Conservation (phyloP, 2,329 filamentous ascomycete species). For the Sphaerulina populicola region DNA sequence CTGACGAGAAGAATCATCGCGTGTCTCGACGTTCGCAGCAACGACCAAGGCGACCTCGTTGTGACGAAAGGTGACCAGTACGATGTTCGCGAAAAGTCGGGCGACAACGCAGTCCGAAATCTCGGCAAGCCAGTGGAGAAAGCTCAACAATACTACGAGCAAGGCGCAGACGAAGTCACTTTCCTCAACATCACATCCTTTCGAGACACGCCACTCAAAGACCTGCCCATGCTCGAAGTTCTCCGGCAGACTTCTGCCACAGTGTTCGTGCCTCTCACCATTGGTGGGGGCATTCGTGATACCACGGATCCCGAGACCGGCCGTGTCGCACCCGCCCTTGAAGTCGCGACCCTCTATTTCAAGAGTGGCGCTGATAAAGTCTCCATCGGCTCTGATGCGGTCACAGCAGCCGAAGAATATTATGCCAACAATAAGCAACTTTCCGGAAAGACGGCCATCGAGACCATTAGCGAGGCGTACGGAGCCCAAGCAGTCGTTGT, state of each 20-base stretch:
- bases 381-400: slow-evolving; percentile 90
- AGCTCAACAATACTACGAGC: slow-evolving; percentile 87
- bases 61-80: slow-evolving; percentile 99
- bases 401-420: slow-evolving; percentile 86
- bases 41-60: slow-evolving; percentile 88
- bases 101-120: slow-evolving; percentile 64
- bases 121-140: slow-evolving; percentile 95
- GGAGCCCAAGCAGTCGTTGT: slow-evolving; percentile 96
- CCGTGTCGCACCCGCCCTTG: slow-evolving; percentile 74
- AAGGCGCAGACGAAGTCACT: slow-evolving; percentile 92
- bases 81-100: slow-evolving; percentile 84
- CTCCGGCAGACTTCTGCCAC: slow-evolving; percentile 76
- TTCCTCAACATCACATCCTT: slow-evolving; percentile 99
- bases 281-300: slow-evolving; percentile 91
- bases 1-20: slow-evolving; percentile 91
- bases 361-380: slow-evolving; percentile 95
- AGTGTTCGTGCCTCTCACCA: slow-evolving; percentile 91
- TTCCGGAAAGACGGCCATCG: slow-evolving; percentile 79
- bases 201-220: slow-evolving; percentile 84
- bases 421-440: slow-evolving; percentile 61
- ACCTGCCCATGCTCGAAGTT: slow-evolving; percentile 93
- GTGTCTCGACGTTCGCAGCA: slow-evolving; percentile 88
- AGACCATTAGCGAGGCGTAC: slow-evolving; percentile 88
- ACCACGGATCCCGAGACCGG: slow-evolving; percentile 76
- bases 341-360: slow-evolving; percentile 96